phyloP scores from a whole-genome alignment of 140 eudicot genomes.

The Stevia rebaudiana region DNA sequence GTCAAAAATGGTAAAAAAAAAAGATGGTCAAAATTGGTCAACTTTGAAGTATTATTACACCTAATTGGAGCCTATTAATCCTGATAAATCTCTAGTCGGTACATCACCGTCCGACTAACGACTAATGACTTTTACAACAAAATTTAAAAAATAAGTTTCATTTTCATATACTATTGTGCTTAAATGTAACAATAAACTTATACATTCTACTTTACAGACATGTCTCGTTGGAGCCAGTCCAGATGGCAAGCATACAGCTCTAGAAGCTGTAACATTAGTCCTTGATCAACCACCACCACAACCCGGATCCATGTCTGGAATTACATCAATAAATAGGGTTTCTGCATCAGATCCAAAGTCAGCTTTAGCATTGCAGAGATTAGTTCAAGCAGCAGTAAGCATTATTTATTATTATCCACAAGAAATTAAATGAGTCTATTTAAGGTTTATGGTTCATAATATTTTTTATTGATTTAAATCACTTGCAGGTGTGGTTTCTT shows the following conservation, averaged over 20 bases:
- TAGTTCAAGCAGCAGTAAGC: conserved; percentile 96
- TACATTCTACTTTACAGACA: conserved; percentile 42
- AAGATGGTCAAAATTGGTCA: too few species aligned
- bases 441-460: not conserved
- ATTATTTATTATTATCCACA: not conserved
- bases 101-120: too few species aligned
- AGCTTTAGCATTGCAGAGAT: conserved; percentile 84
- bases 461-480: not conserved
- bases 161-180: not conserved
- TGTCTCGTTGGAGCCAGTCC: conserved; percentile 96
- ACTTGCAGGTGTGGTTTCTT: conserved; percentile 87
- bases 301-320: conserved; percentile 76
- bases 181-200: not conserved
- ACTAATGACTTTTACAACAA: too few species aligned
- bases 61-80: too few species aligned
- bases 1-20: not conserved
- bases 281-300: conserved; percentile 98
- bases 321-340: conserved; percentile 75
- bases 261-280: conserved; percentile 92
- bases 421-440: not conserved
- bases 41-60: too few species aligned
- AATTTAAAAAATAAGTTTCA: not conserved
- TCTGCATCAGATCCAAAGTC: conserved; percentile 95
- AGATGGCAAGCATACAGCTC: conserved; percentile 93
- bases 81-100: too few species aligned